Conservation (phyloP, 768 basidiomycete species). For the Suillus hirtellus region DNA sequence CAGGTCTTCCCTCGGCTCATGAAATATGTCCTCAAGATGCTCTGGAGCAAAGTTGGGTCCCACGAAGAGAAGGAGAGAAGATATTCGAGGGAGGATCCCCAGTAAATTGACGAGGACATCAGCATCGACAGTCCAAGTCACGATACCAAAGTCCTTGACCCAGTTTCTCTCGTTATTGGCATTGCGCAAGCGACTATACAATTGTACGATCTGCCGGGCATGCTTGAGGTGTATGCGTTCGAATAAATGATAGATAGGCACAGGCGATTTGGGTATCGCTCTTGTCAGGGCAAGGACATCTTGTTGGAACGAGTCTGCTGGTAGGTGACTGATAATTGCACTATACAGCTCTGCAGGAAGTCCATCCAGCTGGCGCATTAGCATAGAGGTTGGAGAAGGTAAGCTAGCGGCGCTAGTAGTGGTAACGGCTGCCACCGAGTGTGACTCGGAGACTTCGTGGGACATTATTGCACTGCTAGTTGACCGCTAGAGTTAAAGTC, state of each 20-base stretch:
- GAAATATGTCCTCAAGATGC: constrained; percentile 71
- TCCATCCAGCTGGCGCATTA: constrained; percentile 20
- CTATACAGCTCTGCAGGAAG: constrained; percentile 72
- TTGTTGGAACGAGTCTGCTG: constrained; percentile 45
- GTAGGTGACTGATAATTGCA: constrained; percentile 54
- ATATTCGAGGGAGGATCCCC: constrained; percentile 51
- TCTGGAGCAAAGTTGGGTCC: constrained; percentile 81
- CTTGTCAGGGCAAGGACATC: constrained; percentile 60
- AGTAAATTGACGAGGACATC: constrained; percentile 75
- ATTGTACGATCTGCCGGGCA: constrained; percentile 50
- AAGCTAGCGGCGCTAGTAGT: background rate
- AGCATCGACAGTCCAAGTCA: constrained; percentile 73
- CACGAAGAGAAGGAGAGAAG: constrained; percentile 59
- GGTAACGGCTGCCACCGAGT: background rate
- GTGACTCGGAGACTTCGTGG: background rate
- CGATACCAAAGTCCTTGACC: constrained; percentile 52
- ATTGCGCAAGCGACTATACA: constrained; percentile 57
- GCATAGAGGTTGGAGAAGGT: background rate
- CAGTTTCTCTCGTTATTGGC: constrained; percentile 34
- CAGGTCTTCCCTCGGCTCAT: constrained; percentile 47
- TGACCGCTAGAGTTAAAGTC: background rate
- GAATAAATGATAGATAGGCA: constrained; percentile 61
- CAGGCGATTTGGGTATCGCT: constrained; percentile 59
- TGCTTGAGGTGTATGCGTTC: constrained; percentile 51
- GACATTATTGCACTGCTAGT: background rate